These are phyloP conservation scores for Mycena pura DNA, from an alignment of 768 basidiomycete species.

Conservation along the genomic window DNA sequence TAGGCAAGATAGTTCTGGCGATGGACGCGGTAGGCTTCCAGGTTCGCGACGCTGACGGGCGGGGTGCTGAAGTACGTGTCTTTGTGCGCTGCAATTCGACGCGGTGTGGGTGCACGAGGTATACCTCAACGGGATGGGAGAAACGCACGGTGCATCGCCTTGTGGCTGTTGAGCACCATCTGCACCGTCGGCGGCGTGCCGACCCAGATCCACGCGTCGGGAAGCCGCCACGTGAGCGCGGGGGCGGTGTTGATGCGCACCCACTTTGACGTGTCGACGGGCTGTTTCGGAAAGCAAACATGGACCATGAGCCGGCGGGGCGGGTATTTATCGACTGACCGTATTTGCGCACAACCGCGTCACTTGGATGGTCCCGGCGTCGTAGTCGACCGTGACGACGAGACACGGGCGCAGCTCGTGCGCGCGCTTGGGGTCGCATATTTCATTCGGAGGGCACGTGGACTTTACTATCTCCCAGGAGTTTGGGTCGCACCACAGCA, in stretches of 20 bases:
- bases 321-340: too few species aligned
- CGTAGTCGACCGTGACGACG: conserved; percentile 17
- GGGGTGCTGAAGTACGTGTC: not conserved
- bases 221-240: conserved; percentile 5
- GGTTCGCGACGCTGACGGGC: conserved; percentile 4
- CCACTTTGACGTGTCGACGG: conserved; percentile 18
- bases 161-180: conserved; percentile 14
- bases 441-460: not conserved
- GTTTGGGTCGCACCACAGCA: conserved; percentile 25
- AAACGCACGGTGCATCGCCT: conserved; percentile 13
- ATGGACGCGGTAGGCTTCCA: conserved; percentile 20
- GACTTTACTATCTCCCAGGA: conserved; percentile 12
- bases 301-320: too few species aligned
- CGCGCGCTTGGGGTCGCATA: conserved; percentile 9
- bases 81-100: conserved; percentile 15
- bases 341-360: conserved; percentile 15
- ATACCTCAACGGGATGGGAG: not conserved
- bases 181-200: conserved; percentile 15
- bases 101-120: not conserved
- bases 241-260: conserved; percentile 14
- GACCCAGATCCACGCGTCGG: conserved; percentile 24
- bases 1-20: conserved; percentile 18
- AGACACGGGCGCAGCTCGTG: conserved; percentile 20
- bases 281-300: not conserved
- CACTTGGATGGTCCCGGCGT: not conserved